Evolutionary conservation across 192 early-diverging fungal species (phyloP).

Genomic region (Backusella parvicylindrica): DNA sequence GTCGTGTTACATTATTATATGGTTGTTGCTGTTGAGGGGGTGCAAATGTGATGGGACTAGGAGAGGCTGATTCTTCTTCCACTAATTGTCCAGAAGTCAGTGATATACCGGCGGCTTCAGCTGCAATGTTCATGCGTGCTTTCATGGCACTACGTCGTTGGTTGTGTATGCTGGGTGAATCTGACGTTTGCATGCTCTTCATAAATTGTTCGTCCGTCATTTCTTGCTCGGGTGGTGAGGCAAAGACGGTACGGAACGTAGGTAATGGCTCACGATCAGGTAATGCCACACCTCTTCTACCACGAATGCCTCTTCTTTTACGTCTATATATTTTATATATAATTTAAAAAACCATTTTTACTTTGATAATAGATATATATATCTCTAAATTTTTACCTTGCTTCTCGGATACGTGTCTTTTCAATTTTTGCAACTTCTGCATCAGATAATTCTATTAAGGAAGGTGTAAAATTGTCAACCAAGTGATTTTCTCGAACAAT

Average conservation of each 20-base stretch:
- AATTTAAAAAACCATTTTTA: background rate
- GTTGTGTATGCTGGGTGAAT: background rate
- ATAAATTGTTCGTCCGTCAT: conserved; percentile 41
- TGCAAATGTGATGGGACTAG: background rate
- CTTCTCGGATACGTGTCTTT: conserved; percentile 77
- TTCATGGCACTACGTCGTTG: conserved; percentile 29
- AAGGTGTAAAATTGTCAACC: conserved; percentile 57
- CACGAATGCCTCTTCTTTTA: conserved; percentile 84
- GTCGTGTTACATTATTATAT: background rate
- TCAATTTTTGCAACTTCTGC: conserved; percentile 79
- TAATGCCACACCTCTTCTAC: conserved; percentile 56
- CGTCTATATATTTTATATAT: conserved; percentile 44
- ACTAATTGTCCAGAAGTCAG: background rate
- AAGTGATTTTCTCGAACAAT: conserved; percentile 48
- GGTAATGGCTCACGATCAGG: conserved; percentile 70
- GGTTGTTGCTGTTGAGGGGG: background rate
- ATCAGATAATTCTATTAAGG: conserved; percentile 60
- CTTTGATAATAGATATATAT: background rate
- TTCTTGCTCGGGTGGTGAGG: conserved; percentile 38
- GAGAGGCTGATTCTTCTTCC: background rate
- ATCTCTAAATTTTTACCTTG: conserved; percentile 36
- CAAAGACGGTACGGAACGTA: conserved; percentile 53
- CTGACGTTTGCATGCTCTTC: background rate
- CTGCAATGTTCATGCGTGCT: conserved; percentile 32
- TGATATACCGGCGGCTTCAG: conserved; percentile 21